Conservation (phyloP, 2,329 filamentous ascomycete species). For the Camillea tinctor region DNA sequence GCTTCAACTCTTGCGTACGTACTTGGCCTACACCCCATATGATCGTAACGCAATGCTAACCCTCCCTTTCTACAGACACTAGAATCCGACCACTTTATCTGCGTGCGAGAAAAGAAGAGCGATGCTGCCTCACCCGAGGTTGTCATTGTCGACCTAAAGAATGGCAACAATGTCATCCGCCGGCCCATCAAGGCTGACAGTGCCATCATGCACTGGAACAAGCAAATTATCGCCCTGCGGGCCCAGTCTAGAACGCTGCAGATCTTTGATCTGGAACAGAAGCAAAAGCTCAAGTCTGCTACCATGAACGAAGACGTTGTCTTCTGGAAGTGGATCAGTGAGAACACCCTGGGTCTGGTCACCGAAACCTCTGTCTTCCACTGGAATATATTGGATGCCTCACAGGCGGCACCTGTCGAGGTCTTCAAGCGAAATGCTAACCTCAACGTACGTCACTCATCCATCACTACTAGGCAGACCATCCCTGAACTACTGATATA, state of each 20-base stretch:
- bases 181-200: constrained; percentile 98
- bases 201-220: constrained; percentile 98
- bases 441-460: constrained; percentile 65
- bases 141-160: constrained; percentile 96
- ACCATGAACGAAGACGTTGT: constrained; percentile 96
- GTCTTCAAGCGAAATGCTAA: constrained; percentile 93
- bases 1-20: constrained; percentile 80
- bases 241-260: constrained; percentile 92
- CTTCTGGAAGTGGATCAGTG: constrained; percentile 99
- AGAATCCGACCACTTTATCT: constrained; percentile 96
- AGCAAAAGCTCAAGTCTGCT: constrained; percentile 94
- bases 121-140: constrained; percentile 86
- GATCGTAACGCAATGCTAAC: constrained; percentile 20
- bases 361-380: constrained; percentile 91
- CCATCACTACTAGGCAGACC: no score
- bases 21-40: constrained; percentile 35
- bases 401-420: constrained; percentile 78
- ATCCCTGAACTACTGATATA: not conserved
- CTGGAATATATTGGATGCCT: constrained; percentile 92
- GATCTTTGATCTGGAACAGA: constrained; percentile 92
- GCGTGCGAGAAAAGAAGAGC: constrained; percentile 90
- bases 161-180: constrained; percentile 91
- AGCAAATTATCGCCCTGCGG: constrained; percentile 94
- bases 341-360: constrained; percentile 82
- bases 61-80: constrained; percentile 66